Evolutionary conservation across 768 basidiomycete species (phyloP).

Genomic region (Pleurotus pulmonarius): DNA sequence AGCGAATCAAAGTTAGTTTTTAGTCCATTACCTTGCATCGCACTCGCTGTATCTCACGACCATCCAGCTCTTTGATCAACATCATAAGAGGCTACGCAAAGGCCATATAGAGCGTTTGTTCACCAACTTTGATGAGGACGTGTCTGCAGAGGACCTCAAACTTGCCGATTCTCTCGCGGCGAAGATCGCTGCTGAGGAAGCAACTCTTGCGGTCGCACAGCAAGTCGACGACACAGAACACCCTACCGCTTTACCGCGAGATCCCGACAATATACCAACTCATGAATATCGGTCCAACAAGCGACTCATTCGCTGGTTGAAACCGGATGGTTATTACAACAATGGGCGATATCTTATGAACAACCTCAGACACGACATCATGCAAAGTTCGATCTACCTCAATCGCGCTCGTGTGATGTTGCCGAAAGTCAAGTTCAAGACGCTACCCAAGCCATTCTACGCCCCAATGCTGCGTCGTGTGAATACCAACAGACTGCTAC

Average conservation of each 20-base stretch:
- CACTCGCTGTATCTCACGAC: not conserved
- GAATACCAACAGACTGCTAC: slow-evolving; percentile 4
- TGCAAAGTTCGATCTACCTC: slow-evolving; percentile 13
- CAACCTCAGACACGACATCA: slow-evolving; percentile 6
- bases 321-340: slow-evolving; percentile 5
- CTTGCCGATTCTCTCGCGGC: slow-evolving; percentile 1
- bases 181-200: not conserved
- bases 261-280: not conserved
- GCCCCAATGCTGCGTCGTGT: slow-evolving; percentile 12
- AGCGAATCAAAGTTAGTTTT: not conserved
- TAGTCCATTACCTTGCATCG: not conserved
- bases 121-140: not conserved
- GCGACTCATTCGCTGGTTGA: slow-evolving; percentile 8
- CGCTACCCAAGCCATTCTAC: slow-evolving; percentile 17
- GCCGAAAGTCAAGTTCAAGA: slow-evolving; percentile 5
- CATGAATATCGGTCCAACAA: not conserved
- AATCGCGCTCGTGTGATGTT: slow-evolving; percentile 5
- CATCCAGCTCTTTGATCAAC: not conserved
- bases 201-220: not conserved
- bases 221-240: not conserved
- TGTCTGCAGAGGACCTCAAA: slow-evolving; percentile 1
- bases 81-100: slow-evolving; percentile 1
- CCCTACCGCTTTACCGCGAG: not conserved
- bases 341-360: slow-evolving; percentile 14
- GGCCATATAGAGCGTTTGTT: not conserved